phyloP scores from a whole-genome alignment of 2,329 filamentous ascomycete species.

The Zymoseptoria pseudotritici region DNA sequence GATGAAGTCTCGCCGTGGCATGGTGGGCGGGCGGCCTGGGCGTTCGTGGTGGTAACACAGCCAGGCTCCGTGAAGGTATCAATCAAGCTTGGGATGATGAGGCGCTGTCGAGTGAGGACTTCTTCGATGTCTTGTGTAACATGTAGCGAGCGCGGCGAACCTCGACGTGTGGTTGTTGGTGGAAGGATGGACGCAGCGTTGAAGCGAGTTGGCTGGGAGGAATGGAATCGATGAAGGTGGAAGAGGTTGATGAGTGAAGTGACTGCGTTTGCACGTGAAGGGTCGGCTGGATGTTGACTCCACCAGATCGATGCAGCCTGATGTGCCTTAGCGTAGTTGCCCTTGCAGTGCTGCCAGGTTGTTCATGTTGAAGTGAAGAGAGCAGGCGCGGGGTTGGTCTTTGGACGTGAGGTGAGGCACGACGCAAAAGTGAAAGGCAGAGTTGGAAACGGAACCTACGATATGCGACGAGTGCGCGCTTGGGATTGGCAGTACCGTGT shows the following conservation, averaged over 20 bases:
- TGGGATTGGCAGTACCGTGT: not conserved
- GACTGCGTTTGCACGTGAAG: not conserved
- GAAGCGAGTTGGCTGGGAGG: not conserved
- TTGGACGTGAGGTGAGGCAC: not conserved
- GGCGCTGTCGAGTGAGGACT: not conserved
- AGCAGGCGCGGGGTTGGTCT: not conserved
- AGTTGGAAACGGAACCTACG: not conserved
- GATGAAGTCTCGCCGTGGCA: constrained; percentile 61
- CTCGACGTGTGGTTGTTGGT: not conserved
- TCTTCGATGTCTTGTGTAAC: not conserved
- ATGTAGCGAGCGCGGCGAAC: not conserved
- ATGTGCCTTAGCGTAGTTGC: not conserved
- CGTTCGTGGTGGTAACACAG: not conserved
- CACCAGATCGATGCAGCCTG: not conserved
- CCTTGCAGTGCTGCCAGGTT: not conserved
- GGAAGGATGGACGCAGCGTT: not conserved
- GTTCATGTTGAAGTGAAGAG: not conserved
- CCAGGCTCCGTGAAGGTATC: no score
- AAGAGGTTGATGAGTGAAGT: not conserved
- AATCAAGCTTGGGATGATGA: not conserved
- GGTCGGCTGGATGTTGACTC: not conserved
- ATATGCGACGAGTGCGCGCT: not conserved
- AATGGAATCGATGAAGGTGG: not conserved
- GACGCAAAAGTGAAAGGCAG: not conserved
- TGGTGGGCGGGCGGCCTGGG: constrained; percentile 29